Conservation (phyloP, 768 basidiomycete genomes). For the Fistulinella prunicolor region DNA sequence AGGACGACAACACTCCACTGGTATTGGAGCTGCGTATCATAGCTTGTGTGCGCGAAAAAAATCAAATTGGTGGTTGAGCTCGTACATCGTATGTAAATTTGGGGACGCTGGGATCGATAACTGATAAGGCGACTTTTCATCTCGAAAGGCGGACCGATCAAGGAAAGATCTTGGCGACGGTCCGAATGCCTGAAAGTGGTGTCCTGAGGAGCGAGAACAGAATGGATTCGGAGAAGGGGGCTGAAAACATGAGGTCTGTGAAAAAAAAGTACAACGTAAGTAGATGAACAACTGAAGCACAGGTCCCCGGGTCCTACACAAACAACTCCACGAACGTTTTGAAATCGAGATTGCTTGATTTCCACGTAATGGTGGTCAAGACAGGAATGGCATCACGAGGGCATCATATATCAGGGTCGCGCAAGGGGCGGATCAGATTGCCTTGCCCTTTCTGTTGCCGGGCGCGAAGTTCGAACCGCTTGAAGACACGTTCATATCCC, state of each 20-base stretch:
- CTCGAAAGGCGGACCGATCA: conserved; percentile 9
- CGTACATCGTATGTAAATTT: not conserved
- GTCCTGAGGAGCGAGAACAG: not conserved
- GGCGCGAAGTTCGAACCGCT: no score
- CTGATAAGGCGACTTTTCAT: conserved; percentile 18
- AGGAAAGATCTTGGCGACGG: conserved; percentile 7
- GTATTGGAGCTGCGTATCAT: no score
- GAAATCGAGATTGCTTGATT: no score
- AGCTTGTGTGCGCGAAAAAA: no score
- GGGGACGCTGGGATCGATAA: not conserved
- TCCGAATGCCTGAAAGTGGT: not conserved
- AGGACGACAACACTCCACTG: no score
- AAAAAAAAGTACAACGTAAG: no score
- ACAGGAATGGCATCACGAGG: conserved; percentile 10
- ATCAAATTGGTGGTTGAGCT: no score
- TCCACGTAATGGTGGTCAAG: conserved; percentile 14
- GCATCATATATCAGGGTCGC: not conserved
- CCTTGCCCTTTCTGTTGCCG: not conserved
- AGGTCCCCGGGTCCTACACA: no score
- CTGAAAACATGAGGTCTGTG: no score
- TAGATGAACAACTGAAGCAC: no score
- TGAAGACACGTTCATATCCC: no score
- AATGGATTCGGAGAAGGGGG: not conserved
- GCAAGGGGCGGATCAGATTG: conserved; percentile 2
- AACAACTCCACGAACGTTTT: no score